A percentile compares a stretch with the other conserved stretches of the same genome.
phyloP scores from a whole-genome alignment of 495 filamentous ascomycete genomes.

The Neurospora sublineolata region DNA sequence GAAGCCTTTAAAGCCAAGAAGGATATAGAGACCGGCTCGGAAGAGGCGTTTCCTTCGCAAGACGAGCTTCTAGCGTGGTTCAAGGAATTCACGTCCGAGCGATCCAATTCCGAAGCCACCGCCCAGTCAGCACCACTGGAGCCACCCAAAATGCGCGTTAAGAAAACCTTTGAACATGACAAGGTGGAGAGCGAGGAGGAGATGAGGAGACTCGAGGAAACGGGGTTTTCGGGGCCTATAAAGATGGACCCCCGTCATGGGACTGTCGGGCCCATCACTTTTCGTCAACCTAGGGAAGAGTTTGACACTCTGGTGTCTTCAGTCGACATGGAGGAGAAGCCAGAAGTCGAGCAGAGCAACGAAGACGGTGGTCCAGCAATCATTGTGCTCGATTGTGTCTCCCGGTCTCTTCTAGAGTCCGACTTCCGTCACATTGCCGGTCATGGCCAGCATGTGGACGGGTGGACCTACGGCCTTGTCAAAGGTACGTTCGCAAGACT shows the following conservation, averaged over 20 bases:
- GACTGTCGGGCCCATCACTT: not conserved
- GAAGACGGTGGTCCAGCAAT: not conserved
- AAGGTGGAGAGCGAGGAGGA: not conserved
- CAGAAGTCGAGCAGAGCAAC: not conserved
- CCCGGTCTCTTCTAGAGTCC: conserved; percentile 42
- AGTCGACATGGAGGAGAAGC: not conserved
- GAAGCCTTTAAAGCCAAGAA: not conserved
- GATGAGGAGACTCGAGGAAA: not conserved
- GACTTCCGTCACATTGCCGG: conserved; percentile 52
- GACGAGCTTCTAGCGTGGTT: not conserved
- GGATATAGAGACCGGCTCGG: not conserved
- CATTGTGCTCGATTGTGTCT: conserved; percentile 38
- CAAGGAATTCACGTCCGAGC: not conserved
- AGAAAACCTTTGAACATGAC: not conserved
- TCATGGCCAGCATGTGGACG: conserved; percentile 50
- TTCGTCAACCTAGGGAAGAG: not conserved
- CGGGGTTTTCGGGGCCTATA: not conserved
- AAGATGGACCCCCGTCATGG: not conserved
- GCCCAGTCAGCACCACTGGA: not conserved
- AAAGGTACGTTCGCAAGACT: conserved; percentile 14
- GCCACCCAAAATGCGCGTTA: not conserved
- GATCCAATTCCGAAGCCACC: not conserved
- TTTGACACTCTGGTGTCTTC: not conserved
- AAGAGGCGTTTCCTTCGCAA: not conserved
- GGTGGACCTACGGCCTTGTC: conserved; percentile 46